A percentile compares a stretch with the other conserved stretches of the same genome.
Evolutionary conservation across 108 stramenopile species (phyloP).

Genomic region (Aureococcus anophagefferens): DNA sequence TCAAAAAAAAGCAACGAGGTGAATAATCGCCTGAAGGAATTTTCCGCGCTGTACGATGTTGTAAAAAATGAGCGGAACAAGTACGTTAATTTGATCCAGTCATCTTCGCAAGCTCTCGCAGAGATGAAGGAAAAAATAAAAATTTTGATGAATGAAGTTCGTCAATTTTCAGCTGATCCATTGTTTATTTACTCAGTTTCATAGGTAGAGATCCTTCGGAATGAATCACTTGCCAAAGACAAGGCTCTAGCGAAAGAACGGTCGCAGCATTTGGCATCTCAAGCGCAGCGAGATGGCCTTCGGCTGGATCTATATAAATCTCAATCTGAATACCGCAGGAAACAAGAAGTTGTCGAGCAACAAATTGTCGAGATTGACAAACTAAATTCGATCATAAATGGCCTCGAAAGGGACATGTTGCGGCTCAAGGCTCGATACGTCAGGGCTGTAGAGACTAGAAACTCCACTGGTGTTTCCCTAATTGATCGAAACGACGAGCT

Average conservation of each 20-base stretch:
- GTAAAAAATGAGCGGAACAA: conserved; percentile 57
- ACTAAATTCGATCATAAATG: conserved; percentile 47
- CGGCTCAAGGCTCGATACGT: conserved; percentile 44
- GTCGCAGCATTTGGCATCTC: conserved; percentile 30
- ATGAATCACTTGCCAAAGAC: conserved; percentile 51
- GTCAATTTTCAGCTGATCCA: too few relatives aligned
- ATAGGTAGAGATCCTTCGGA: conserved; percentile 47
- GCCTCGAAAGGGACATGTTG: conserved; percentile 48
- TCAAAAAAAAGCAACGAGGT: conserved; percentile 46
- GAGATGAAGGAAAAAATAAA: conserved; percentile 61
- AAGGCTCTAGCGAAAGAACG: conserved; percentile 43
- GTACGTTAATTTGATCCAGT: conserved; percentile 52
- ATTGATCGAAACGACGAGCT: conserved; percentile 63
- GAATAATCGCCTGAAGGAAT: conserved; percentile 44
- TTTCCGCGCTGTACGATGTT: conserved; percentile 52
- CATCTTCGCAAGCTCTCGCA: conserved; percentile 43
- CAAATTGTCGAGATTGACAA: conserved; percentile 58
- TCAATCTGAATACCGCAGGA: conserved; percentile 31
- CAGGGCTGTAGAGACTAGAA: conserved; percentile 42
- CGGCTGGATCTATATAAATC: conserved; percentile 41
- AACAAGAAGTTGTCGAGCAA: conserved; percentile 46
- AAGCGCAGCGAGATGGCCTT: conserved; percentile 37
- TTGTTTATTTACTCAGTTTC: not conserved
- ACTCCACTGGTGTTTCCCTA: conserved; percentile 48
- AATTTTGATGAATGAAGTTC: conserved; percentile 41